Base-by-base conservation (phyloP, 1,284 basidiomycete genomes). In the Irpex sp. region DNA sequence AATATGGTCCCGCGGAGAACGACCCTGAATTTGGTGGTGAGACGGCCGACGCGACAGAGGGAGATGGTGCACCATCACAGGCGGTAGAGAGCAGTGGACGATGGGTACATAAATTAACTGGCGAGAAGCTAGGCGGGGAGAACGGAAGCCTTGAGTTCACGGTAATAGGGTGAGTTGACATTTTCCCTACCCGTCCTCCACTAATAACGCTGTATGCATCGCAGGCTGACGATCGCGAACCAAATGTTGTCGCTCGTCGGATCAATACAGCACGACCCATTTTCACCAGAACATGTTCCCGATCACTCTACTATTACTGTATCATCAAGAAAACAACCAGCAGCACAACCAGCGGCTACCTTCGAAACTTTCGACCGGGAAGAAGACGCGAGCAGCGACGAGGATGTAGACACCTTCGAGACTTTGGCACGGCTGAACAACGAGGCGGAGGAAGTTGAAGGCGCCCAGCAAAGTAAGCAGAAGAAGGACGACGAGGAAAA, bases 221-320 rank as follows among this genome's bases (percentile, higher is more conserved):
- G 28, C 72, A 97, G 95, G 35, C 73, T 98, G 63, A 96, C 92
- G 8, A 86, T 98, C 56, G 93, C 94, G 48, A 97, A 98, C 70
- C 89, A 96, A 68, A 97, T 98, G 91, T 80, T 99, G 14, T 96
- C 94, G 1, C 78, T 98, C 14, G 84, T 93, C 33, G 96, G 95
- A 9, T 98, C 96, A 1, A 81, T 99, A 64, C 89, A 97, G 62
- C 70, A 78, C 0, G 88, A 96, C 67, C 96, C 96, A 0, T 93
- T 95, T 73, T 90, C 89, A 19, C 81, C 85, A 0, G 79, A 79
- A 37, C 86, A 90, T 69, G 69, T 78, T 16, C 77, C 80, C 4
- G 71, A 72, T 28, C 63, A 72, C 3, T 53, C 73, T 5, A 63
- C 66, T 23, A 62, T 65, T n/a, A 60, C 63, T 12, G 39, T 59